Evolutionary conservation across 106 monocot genomes (phyloP), one percentile per base, ranked within the genome.

Genomic region (Acorus gramineus): DNA sequence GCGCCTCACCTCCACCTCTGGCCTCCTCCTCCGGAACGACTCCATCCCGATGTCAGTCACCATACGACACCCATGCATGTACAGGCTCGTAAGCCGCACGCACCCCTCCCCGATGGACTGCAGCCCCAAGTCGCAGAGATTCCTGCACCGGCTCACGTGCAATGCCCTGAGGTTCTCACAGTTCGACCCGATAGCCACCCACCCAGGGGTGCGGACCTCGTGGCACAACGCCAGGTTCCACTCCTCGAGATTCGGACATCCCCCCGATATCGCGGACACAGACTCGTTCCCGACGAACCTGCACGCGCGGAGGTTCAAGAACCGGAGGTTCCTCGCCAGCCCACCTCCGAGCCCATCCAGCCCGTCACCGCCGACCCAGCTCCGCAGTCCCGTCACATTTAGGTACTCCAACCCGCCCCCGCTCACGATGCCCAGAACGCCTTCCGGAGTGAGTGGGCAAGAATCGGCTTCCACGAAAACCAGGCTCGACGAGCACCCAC

Each of bases 171-270:
- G 65, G 7, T 48, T 84, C 43, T 11, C 73, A 63, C 93, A 86
- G 44, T 66, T 64, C 49, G 63, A 86, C 10, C 81, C 84, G 42
- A 94, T 74, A 6, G 84, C 77, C 12, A 57, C 77, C 93, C 93
- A 94, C 44, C 93, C 93, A 54, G 65, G 6, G 0, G 56, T 46
- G 8, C 76, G 61, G 11, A 94, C 69, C 62, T 76, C 86, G 56
- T 94, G 89, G 53, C 93, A 94, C 50, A 94, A 61, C 3, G 83
- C 89, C 46, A 94, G 79, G 49, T 57, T 94, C 89, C 89, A 94
- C 48, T 94, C 89, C 69, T 86, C 84, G 4, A 94, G 81, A 56
- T 81, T 59, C 1, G 89, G 93, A 51, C 93, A 94, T 7, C 86
- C 81, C 14, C 55, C 71, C 0, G 93, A 78, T 65, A 94, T 90